These are phyloP conservation scores for Chrysoporthe deuterocubensis DNA, from an alignment of 2,329 filamentous ascomycete species.

Conservation along the genomic window DNA sequence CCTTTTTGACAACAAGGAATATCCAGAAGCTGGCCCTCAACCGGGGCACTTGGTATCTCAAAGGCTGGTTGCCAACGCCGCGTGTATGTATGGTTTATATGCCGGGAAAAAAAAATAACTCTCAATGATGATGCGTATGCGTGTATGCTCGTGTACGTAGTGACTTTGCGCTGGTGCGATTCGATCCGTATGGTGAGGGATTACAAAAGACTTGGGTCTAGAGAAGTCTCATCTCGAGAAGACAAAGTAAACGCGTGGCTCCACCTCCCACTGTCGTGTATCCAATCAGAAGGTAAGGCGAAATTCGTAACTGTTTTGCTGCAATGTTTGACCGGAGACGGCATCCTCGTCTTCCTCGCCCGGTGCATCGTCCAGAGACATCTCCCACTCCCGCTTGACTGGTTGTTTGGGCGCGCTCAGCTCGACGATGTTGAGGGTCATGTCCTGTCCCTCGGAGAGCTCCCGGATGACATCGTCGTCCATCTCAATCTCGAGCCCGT, in stretches of 20 bases:
- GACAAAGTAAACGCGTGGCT: conserved; percentile 6
- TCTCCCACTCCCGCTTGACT: conserved; percentile 64
- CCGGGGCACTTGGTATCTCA: conserved; percentile 35
- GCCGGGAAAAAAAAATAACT: conserved; percentile 20
- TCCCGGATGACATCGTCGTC: conserved; percentile 89
- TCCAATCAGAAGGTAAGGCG: conserved; percentile 50
- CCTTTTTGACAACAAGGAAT: conserved; percentile 20
- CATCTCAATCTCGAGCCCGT: conserved; percentile 80
- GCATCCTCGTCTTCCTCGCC: conserved; percentile 41
- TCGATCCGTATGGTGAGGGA: conserved; percentile 14
- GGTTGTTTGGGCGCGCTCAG: conserved; percentile 39
- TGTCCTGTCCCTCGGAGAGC: conserved; percentile 88
- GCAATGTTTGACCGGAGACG: conserved; percentile 36
- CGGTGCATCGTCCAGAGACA: conserved; percentile 55
- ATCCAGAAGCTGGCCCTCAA: conserved; percentile 23
- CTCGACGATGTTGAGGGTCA: conserved; percentile 72
- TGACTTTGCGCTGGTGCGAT: conserved; percentile 9
- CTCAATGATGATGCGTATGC: conserved; percentile 22
- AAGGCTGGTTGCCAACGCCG: conserved; percentile 32
- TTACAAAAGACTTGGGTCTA: conserved; percentile 20
- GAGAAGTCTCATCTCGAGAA: conserved; percentile 11
- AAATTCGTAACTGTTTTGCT: conserved; percentile 46
- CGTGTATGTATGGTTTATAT: conserved; percentile 16
- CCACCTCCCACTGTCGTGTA: conserved; percentile 10
- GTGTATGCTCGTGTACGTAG: conserved; percentile 23